Evolutionary conservation across 2,329 filamentous ascomycete genomes (phyloP).

Genomic region (Botryotinia narcissicola): DNA sequence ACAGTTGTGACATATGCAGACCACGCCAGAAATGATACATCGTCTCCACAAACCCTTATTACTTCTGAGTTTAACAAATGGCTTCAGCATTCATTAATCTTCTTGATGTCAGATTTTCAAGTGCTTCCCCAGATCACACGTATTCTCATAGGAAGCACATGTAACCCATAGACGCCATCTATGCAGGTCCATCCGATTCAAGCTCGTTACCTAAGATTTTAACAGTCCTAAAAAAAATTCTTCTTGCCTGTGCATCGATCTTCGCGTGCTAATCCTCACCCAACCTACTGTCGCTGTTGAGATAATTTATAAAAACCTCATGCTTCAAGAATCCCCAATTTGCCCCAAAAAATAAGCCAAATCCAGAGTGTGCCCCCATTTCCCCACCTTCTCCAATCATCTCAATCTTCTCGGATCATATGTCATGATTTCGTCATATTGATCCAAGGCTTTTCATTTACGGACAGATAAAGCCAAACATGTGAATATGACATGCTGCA

Average conservation of each 20-base stretch:
- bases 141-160: neutral
- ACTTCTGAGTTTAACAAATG: neutral
- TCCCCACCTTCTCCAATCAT: slow-evolving; percentile 15
- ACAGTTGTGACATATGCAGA: neutral
- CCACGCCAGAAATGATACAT: neutral
- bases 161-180: neutral
- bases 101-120: neutral
- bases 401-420: neutral
- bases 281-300: neutral
- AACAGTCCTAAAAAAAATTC: neutral
- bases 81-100: neutral
- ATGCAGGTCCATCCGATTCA: slow-evolving; percentile 20
- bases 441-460: neutral
- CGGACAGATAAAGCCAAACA: neutral
- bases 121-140: neutral
- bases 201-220: neutral
- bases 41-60: neutral
- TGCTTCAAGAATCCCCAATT: neutral
- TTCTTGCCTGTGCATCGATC: neutral
- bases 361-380: neutral
- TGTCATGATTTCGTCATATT: slow-evolving; percentile 19
- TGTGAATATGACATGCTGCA: slow-evolving; percentile 17
- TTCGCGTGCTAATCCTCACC: slow-evolving; percentile 1
- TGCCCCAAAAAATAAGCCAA: neutral
- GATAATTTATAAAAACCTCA: slow-evolving; percentile 3